Base-by-base conservation (phyloP, 1,284 basidiomycete genomes). In the Malassezia brasiliensis region DNA sequence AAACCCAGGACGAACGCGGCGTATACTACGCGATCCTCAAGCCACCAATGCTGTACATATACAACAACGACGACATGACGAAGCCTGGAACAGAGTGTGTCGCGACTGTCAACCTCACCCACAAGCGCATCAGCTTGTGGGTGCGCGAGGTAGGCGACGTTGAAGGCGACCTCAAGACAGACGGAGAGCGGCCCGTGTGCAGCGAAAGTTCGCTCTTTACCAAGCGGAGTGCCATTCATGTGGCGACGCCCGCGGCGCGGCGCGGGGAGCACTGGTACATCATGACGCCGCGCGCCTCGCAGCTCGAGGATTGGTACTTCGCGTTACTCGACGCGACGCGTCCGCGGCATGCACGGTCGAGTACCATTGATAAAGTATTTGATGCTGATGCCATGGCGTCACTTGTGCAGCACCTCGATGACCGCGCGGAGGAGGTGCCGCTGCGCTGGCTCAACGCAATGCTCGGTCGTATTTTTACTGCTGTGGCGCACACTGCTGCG, bases 391-490 rank as follows among this genome's bases (percentile, higher is more conserved):
- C 94, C 75, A 94, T 96, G 89, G 80, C 83, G 45, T 79, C 82
- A 61, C 81, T 98, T 34, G 84, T 96, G 47, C 78, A 84, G 12
- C 87, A 84, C 2, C 81, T 98, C 58, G 91, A 96, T 77, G 84
- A 85, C 61, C 85, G 90, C 67, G 87, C 90, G 2, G 93, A 96
- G 72, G 86, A 90, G 46, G 90, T 96, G 55, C 90, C 90, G 1
- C 87, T 91, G 81, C 85, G 91, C 15, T 98, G 94, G 93, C 80
- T 96, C 50, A 98, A 98, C 68, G 93, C 90, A 0, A 78, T 96
- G 50, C 75, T 96, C 48, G 93, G 91, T 2, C 84, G 93, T 19
- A 75, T 96, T 39, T 96, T 96, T 79, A 87, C 93, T 77, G 87
- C 86, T 62, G 83, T 88, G 68, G 93, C 94, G 75, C 83, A 83